Conservation (phyloP, 75 land plant species). For the Cryptomeria japonica region DNA sequence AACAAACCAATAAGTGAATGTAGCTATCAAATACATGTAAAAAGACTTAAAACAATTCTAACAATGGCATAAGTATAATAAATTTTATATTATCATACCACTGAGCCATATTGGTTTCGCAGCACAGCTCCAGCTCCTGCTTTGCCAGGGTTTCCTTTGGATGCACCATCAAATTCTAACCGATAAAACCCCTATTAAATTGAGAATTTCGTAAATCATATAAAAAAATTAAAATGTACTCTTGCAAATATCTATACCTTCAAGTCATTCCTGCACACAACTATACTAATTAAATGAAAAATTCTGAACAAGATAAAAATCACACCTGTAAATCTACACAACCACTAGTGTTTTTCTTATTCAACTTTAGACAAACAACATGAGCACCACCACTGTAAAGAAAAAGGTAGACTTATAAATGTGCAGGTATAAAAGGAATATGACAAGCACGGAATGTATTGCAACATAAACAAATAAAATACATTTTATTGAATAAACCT, state of each 20-base stretch:
- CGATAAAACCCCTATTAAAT: constrained; percentile 33
- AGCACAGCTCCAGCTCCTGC: constrained; percentile 83
- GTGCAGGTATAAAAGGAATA: not conserved
- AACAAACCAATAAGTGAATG: not conserved
- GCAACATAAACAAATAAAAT: not conserved
- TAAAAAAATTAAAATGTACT: not conserved
- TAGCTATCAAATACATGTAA: not conserved
- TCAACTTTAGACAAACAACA: not conserved
- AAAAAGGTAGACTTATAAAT: not conserved
- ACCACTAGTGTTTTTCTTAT: no score
- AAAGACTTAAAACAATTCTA: not conserved
- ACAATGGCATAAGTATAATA: not conserved
- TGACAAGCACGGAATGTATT: not conserved
- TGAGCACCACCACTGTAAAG: not conserved
- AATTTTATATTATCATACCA: constrained; percentile 28
- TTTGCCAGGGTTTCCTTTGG: constrained; percentile 79
- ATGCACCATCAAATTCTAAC: constrained; percentile 84
- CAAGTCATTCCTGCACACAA: not conserved
- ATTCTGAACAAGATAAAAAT: not conserved
- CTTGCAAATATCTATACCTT: not conserved
- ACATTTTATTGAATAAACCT: not conserved
- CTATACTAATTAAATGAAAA: not conserved
- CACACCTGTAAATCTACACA: no score
- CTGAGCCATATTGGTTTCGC: constrained; percentile 56
- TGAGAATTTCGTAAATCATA: not conserved